Evolutionary conservation across 331 rosid genomes (phyloP).

Genomic region (Ulmus americana): DNA sequence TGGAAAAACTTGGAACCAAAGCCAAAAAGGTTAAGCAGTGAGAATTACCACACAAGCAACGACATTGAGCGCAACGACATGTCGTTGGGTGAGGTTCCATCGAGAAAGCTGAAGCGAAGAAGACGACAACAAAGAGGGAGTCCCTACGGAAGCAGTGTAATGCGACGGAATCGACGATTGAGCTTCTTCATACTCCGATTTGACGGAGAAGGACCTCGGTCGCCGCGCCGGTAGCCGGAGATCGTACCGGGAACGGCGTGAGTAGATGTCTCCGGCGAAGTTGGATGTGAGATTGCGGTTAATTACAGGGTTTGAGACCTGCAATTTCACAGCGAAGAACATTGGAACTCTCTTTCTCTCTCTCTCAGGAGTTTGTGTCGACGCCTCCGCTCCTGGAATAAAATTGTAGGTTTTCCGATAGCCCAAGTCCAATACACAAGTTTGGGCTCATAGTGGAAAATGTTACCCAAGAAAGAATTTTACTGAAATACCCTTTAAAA

Average conservation of each 20-base stretch:
- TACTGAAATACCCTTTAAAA: too few relatives aligned
- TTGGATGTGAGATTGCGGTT: constrained; percentile 3
- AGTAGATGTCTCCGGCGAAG: constrained; percentile 7
- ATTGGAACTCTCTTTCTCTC: constrained; percentile 26
- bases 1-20: neutral
- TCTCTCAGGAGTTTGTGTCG: too few relatives aligned
- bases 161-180: constrained; percentile 30
- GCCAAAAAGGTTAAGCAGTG: neutral
- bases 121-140: constrained; percentile 33
- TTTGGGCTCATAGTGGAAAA: too few relatives aligned
- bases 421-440: too few relatives aligned
- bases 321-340: constrained; percentile 38
- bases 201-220: constrained; percentile 24
- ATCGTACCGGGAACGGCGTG: constrained; percentile 12
- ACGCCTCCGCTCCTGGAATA: too few relatives aligned
- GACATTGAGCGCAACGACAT: constrained; percentile 53
- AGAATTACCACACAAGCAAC: constrained; percentile 60
- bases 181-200: constrained; percentile 26
- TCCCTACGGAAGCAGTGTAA: constrained; percentile 46
- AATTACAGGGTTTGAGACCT: constrained; percentile 29
- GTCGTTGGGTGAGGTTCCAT: constrained; percentile 59
- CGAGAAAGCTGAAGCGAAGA: constrained; percentile 35
- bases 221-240: constrained; percentile 23
- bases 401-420: too few relatives aligned
- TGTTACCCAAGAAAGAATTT: too few relatives aligned